Base-by-base conservation (phyloP, 257 asterid genomes). In the Nicotiana obtusifolia region DNA sequence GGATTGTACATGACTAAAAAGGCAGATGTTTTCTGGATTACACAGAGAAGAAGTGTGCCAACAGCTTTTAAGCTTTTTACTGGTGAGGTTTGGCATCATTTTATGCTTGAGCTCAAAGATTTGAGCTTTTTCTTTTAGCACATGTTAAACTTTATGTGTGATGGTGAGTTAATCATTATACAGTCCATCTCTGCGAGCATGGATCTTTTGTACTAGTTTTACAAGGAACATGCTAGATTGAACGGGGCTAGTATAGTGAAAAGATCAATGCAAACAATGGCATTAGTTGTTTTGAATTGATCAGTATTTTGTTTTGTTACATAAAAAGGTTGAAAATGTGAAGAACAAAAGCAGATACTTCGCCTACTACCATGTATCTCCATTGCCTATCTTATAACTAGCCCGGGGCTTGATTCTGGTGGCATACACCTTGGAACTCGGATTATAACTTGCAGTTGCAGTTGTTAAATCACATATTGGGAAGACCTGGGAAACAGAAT, bases 51-150 rank as follows among this genome's bases (percentile, higher is more conserved):
- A 88, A 95, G 99, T 84, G 99, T 95, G 80, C 98, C 99, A 7
- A 95, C 99, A 15, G 99, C 99, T 57, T 95, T 92, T 85, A 95
- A 93, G 73, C 97, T 95, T 77, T 95, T 92, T 83, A 95, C 99
- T 87, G 99, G 99, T 93, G 81, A 84, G 89, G 75, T 80, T 89
- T 64, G 47, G 65, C 77, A 44, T 82, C 52, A 54, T 59, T 81
- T 28, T 60, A 66, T 64, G 15, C 62, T 75, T 53, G 8, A 9
- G 20, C 28, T 54, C 60, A n/a, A 41, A 3, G 79, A 47, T 47
- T 47, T 47, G 24, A 73, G 24, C 24, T 47, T 47, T 73, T 47
- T 54, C 41, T 47, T 73, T 73, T 73, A 14, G 9, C 61, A 7
- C 60, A 73, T 47, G 41, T 73, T 73, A 69, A 14, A 10, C 79